Percentiles rank a stretch among this genome's conserved stretches.
These are phyloP conservation scores for Phytophthora pisi DNA, from an alignment of 352 stramenopile genomes.

Conservation along the genomic window DNA sequence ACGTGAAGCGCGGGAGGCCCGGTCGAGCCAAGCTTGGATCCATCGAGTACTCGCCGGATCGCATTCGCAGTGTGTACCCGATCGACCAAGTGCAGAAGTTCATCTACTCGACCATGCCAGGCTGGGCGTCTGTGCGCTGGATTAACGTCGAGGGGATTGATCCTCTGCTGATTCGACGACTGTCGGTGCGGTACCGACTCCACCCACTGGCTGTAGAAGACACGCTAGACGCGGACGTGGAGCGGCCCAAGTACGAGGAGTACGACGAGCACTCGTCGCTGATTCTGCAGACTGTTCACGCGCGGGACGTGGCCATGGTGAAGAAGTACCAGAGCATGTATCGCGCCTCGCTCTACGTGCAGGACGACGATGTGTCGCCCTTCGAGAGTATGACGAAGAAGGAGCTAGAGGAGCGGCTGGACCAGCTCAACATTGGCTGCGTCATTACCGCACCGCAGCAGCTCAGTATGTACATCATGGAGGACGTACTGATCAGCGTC, in stretches of 20 bases:
- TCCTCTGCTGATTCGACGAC: slow-evolving; percentile 62
- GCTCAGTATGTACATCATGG: slow-evolving; percentile 76
- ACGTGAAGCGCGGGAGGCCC: slow-evolving; percentile 17
- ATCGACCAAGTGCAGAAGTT: slow-evolving; percentile 81
- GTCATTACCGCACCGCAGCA: slow-evolving; percentile 81
- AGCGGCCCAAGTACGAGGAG: slow-evolving; percentile 85
- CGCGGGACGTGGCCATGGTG: slow-evolving; percentile 55
- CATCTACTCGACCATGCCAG: slow-evolving; percentile 82
- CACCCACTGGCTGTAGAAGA: slow-evolving; percentile 88
- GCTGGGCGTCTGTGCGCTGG: slow-evolving; percentile 80
- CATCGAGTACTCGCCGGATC: slow-evolving; percentile 82
- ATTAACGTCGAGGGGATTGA: slow-evolving; percentile 78
- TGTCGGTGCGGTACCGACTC: slow-evolving; percentile 87
- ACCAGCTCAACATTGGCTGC: slow-evolving; percentile 57
- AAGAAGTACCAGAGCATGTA: slow-evolving; percentile 80
- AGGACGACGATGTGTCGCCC: slow-evolving; percentile 49
- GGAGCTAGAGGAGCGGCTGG: slow-evolving; percentile 64
- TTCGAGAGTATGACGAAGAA: slow-evolving; percentile 74
- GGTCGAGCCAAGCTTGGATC: slow-evolving; percentile 49
- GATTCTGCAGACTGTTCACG: slow-evolving; percentile 69
- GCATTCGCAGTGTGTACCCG: slow-evolving; percentile 76
- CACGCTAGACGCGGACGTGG: slow-evolving; percentile 73
- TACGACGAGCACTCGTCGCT: slow-evolving; percentile 87
- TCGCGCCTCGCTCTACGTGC: slow-evolving; percentile 64
- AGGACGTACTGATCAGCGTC: slow-evolving; percentile 77